Evolutionary conservation across 129 eudicot species (phyloP).

Genomic region (Flaveria sonorensis): DNA sequence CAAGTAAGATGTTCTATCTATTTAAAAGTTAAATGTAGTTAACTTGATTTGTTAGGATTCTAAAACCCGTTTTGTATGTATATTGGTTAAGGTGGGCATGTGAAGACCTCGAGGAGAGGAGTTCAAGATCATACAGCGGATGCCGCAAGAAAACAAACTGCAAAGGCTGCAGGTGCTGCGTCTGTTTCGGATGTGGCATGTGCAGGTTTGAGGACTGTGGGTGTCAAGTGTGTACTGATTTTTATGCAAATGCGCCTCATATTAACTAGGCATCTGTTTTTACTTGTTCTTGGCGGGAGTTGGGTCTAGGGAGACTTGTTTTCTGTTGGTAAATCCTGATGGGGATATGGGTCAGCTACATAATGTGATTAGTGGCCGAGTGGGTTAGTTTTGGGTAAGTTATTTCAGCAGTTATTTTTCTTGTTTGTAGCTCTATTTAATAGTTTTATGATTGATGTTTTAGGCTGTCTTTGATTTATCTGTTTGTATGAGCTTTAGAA

Average conservation of each 20-base stretch:
- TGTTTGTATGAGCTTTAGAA: no score
- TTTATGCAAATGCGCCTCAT: background rate
- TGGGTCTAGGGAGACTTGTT: no score
- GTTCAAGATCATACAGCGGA: conserved; percentile 3
- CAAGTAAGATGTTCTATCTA: conserved; percentile 23
- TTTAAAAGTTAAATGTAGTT: background rate
- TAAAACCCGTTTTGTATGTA: no score
- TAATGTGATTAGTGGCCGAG: no score
- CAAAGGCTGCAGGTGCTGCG: background rate
- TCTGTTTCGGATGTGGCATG: conserved; percentile 16
- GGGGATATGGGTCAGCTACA: no score
- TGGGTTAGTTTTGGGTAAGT: no score
- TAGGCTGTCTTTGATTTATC: no score
- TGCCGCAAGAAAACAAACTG: conserved; percentile 10
- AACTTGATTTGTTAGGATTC: background rate
- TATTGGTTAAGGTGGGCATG: conserved; percentile 18
- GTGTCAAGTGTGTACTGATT: conserved; percentile 18
- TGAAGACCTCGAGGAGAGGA: conserved; percentile 17
- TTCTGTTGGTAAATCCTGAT: no score
- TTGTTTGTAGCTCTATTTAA: no score
- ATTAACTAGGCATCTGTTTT: background rate
- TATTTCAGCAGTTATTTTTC: no score
- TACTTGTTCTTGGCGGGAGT: background rate
- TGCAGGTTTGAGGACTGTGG: conserved; percentile 25
- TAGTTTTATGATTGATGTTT: no score